phyloP scores from a whole-genome alignment of 257 asterid species.

The Primulina huaijiensis region DNA sequence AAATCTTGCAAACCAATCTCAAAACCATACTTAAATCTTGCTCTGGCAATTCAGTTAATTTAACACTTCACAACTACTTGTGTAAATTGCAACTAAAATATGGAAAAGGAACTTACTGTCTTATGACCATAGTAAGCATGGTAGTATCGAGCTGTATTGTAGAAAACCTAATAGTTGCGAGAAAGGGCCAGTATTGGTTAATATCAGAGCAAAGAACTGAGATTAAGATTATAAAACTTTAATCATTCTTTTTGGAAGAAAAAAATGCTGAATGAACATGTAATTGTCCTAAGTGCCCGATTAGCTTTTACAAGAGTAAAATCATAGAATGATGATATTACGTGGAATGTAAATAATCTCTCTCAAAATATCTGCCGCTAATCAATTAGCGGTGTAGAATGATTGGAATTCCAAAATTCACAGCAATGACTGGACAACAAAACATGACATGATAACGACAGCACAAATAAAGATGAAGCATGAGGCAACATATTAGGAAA shows the following conservation, averaged over 20 bases:
- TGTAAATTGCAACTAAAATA: constrained; percentile 5
- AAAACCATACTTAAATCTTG: background rate
- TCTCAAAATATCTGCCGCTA: background rate
- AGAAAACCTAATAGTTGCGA: constrained; percentile 56
- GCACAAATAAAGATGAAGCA: constrained; percentile 5
- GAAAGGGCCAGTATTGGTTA: constrained; percentile 12
- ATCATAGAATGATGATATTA: background rate
- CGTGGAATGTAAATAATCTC: background rate
- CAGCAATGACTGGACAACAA: background rate
- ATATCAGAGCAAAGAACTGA: constrained; percentile 13
- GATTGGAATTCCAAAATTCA: constrained; percentile 11
- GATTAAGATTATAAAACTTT: background rate
- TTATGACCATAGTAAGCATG: constrained; percentile 95
- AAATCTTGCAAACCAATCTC: background rate
- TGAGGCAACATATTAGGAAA: background rate
- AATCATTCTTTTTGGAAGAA: constrained; percentile 2
- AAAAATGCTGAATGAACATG: background rate
- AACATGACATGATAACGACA: constrained; percentile 5
- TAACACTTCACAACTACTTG: constrained; percentile 1
- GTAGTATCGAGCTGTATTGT: constrained; percentile 90
- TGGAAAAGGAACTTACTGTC: constrained; percentile 55
- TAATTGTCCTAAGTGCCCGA: too few species aligned
- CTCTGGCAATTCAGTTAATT: background rate
- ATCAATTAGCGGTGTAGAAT: constrained; percentile 6
- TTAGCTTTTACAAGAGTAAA: background rate